A percentile compares a stretch with the other conserved stretches of the same genome.
phyloP scores from a whole-genome alignment of 2,329 filamentous ascomycete genomes.

The Ophidiomyces ophidiicola region DNA sequence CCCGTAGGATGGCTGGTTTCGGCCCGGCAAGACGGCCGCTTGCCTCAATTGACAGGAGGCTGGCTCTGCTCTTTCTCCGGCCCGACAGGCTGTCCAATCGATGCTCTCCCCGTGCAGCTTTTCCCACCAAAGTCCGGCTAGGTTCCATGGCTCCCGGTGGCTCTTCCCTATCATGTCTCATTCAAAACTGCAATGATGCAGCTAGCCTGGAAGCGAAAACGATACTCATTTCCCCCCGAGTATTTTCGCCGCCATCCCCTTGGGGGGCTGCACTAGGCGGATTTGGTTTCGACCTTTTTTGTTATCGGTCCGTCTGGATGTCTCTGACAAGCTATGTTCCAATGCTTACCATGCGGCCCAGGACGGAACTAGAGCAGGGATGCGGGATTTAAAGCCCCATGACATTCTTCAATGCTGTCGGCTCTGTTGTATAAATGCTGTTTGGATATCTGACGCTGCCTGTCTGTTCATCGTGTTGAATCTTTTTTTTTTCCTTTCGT shows the following conservation, averaged over 20 bases:
- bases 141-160: not conserved
- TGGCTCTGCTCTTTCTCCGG: not conserved
- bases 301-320: conserved; percentile 4
- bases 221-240: not conserved
- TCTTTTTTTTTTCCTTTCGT: not conserved
- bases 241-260: not conserved
- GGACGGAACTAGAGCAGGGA: not conserved
- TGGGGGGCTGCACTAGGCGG: not conserved
- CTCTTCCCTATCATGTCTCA: too few species aligned
- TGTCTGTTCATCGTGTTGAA: not conserved
- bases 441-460: not conserved
- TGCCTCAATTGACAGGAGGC: not conserved
- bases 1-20: not conserved
- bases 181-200: not conserved
- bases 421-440: conserved; percentile 1
- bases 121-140: not conserved
- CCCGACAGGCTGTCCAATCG: not conserved
- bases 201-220: not conserved
- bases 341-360: not conserved
- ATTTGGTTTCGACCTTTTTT: conserved; percentile 1
- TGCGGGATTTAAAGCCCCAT: conserved; percentile 1
- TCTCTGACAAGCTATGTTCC: conserved; percentile 8
- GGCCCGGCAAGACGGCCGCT: not conserved
- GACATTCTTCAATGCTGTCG: not conserved
- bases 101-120: too few species aligned